Evolutionary conservation across 768 basidiomycete genomes (phyloP).

Genomic region (Agrocybe chaxingu): DNA sequence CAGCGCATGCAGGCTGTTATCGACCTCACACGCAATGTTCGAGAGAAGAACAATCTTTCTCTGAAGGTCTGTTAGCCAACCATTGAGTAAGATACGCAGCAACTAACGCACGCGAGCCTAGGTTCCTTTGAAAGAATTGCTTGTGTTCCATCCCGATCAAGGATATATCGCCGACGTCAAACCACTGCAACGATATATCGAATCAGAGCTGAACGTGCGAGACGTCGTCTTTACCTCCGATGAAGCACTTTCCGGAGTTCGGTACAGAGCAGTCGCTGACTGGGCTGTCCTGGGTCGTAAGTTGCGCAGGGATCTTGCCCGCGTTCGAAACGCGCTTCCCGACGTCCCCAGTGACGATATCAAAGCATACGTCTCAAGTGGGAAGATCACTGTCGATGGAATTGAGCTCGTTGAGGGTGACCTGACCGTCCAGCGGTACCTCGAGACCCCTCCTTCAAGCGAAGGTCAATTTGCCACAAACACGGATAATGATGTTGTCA

Average conservation of each 20-base stretch:
- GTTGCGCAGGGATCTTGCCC: slow-evolving; percentile 85
- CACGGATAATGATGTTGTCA: slow-evolving; percentile 92
- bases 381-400: slow-evolving; percentile 82
- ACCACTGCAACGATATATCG: slow-evolving; percentile 83
- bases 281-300: slow-evolving; percentile 94
- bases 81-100: no score
- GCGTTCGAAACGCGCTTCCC: slow-evolving; percentile 87
- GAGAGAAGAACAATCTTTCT: slow-evolving; percentile 82
- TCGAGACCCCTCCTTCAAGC: slow-evolving; percentile 65
- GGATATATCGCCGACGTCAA: slow-evolving; percentile 84
- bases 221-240: slow-evolving; percentile 87
- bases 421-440: slow-evolving; percentile 84
- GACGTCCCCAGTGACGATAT: slow-evolving; percentile 77
- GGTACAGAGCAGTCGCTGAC: slow-evolving; percentile 90
- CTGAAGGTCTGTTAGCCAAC: slow-evolving; percentile 67
- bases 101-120: slow-evolving; percentile 22
- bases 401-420: slow-evolving; percentile 91
- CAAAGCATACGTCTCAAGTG: slow-evolving; percentile 70
- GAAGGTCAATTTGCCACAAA: slow-evolving; percentile 75
- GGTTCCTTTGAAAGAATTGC: slow-evolving; percentile 89
- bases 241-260: slow-evolving; percentile 81
- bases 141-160: slow-evolving; percentile 88
- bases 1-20: slow-evolving; percentile 94
- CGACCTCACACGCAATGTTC: slow-evolving; percentile 83
- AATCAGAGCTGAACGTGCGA: slow-evolving; percentile 94